Evolutionary conservation across 2,329 filamentous ascomycete genomes (phyloP), one percentile per base, ranked within the genome.

Genomic region (Beauveria bassiana): DNA sequence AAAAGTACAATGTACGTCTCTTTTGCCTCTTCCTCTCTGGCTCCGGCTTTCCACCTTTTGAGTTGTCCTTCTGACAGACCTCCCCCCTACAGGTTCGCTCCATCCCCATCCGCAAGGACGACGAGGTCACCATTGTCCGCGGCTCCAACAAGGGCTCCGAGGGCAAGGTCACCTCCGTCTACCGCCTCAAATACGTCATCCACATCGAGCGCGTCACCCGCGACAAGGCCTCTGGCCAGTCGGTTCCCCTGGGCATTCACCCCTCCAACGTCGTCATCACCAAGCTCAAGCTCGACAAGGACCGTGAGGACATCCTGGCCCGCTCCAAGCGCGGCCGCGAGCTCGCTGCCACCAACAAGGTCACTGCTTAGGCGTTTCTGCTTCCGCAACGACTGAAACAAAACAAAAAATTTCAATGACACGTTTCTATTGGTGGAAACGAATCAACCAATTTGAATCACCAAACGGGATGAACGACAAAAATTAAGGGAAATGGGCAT

Each of bases 281-380:
- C 83, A 97, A 97, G 87, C 86, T 98, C 79, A 96, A 98, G 90
- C 85, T 97, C 74, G 90, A 95, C 86, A 93, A 95, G 88, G 90
- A 96, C 81, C 89, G 91, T 71, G 90, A 95, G 85, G 82, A 81
- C 77, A 95, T 95, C 75, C 84, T 96, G 71, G 90, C 91, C 81
- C 87, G 91, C 80, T 91, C 90, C 82, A 87, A 88, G 81, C 79
- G 81, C 70, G 91, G 90, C 74, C 88, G 90, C 68, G 90, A 93
- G 81, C 83, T 86, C 75, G 81, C 81, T 77, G 81, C 81, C 77
- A 92, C 92, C 83, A 79, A 78, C 81, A 88, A 88, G 81, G 79
- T 81, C 77, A 82, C 85, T 73, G 78, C 78, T 68, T 82, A 81
- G 78, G 65, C 26, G 20, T 26, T 3, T 40, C 43, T 16, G 28